These are phyloP conservation scores for Rhododendron williamsianum DNA, from an alignment of 148 eudicot species.

Conservation along the genomic window DNA sequence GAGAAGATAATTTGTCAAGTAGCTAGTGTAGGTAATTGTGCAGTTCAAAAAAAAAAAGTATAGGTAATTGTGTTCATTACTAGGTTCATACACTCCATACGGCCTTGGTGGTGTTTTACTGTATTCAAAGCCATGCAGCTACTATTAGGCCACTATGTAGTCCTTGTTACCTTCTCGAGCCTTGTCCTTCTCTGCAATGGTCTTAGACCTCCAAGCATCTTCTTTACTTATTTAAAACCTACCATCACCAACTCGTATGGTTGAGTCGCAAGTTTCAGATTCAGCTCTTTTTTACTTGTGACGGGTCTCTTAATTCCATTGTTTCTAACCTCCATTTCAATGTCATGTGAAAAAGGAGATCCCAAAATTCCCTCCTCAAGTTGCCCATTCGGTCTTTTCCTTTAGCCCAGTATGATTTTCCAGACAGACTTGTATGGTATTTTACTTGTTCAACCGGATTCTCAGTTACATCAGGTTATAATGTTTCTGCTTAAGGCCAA, in stretches of 20 bases:
- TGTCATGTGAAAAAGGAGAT: neutral
- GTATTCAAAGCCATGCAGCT: neutral
- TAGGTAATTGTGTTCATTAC: neutral
- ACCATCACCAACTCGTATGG: too few relatives aligned
- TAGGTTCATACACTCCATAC: neutral
- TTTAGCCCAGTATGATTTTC: neutral
- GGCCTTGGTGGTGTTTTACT: neutral
- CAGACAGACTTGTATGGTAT: neutral
- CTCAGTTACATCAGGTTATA: neutral
- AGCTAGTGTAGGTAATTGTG: neutral
- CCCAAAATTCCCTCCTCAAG: neutral
- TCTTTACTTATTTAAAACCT: too few relatives aligned
- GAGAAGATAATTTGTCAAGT: neutral
- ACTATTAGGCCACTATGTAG: neutral
- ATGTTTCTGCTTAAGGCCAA: neutral
- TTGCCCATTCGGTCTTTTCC: neutral
- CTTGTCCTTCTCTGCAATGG: too few relatives aligned
- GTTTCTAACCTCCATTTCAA: neutral
- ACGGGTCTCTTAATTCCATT: neutral
- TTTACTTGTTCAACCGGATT: neutral
- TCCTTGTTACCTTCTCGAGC: too few relatives aligned
- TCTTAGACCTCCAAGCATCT: too few relatives aligned
- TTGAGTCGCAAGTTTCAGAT: too few relatives aligned
- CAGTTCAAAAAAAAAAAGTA: neutral
- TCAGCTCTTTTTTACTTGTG: too few relatives aligned